Evolutionary conservation across 2,329 filamentous ascomycete species (phyloP).

Genomic region (Neonectria faginata): DNA sequence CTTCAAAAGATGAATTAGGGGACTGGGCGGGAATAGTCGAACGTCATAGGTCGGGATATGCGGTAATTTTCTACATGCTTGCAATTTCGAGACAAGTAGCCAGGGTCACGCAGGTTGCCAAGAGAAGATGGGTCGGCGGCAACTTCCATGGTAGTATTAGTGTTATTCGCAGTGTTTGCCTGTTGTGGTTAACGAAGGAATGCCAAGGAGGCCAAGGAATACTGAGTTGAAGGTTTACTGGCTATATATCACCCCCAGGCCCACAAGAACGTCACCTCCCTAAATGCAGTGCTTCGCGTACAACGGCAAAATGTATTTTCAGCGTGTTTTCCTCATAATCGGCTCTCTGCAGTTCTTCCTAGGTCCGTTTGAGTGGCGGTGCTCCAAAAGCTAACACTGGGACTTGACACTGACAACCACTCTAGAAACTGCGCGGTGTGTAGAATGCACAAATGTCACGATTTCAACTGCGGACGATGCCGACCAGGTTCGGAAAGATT

Average conservation of each 20-base stretch:
- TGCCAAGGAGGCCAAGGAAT: not conserved
- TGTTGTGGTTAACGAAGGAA: not conserved
- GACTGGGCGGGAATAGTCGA: not conserved
- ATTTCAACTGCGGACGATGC: constrained; percentile 14
- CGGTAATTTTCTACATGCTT: not conserved
- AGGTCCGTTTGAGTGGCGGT: not conserved
- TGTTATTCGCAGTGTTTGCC: not conserved
- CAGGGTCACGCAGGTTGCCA: not conserved
- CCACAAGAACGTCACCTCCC: not conserved
- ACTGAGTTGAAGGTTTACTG: not conserved
- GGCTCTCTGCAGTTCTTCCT: not conserved
- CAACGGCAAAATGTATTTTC: not conserved
- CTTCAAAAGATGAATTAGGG: too few relatives aligned
- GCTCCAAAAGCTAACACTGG: not conserved
- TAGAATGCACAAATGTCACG: constrained; percentile 11
- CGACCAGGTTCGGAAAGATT: constrained; percentile 8
- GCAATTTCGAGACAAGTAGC: not conserved
- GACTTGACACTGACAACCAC: not conserved
- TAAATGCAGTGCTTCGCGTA: too few relatives aligned
- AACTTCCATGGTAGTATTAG: not conserved
- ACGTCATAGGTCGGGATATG: not conserved
- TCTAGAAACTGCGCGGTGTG: not conserved
- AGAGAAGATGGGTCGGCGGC: not conserved
- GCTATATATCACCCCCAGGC: not conserved
- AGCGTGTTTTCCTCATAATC: not conserved